These are phyloP conservation scores for Colletotrichum cuscutae DNA, from an alignment of 2,329 filamentous ascomycete species.

Conservation along the genomic window DNA sequence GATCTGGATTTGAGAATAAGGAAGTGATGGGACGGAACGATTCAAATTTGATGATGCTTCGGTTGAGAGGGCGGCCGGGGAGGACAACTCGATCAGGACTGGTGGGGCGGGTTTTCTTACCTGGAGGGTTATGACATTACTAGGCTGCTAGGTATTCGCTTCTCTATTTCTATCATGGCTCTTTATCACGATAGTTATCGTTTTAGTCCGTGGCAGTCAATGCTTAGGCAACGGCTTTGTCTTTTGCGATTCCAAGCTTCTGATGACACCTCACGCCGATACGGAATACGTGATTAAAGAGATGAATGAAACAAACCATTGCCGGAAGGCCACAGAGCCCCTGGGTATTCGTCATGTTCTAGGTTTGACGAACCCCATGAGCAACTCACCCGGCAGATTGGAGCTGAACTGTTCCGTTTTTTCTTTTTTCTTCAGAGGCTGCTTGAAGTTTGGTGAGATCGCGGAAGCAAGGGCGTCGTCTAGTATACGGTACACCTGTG, in stretches of 20 bases:
- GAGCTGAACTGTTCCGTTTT: too few relatives aligned
- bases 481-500: too few relatives aligned
- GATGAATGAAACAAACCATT: too few relatives aligned
- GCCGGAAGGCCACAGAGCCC: too few relatives aligned
- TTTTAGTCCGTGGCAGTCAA: conserved; percentile 5
- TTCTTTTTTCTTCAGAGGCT: too few relatives aligned
- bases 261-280: too few relatives aligned
- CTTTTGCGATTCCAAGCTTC: not conserved
- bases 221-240: not conserved
- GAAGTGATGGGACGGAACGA: not conserved
- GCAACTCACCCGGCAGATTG: too few relatives aligned
- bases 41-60: not conserved
- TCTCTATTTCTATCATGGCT: conserved; percentile 19
- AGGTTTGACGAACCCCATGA: too few relatives aligned
- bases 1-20: not conserved
- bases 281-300: too few relatives aligned
- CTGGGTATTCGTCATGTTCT: too few relatives aligned
- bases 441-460: too few relatives aligned
- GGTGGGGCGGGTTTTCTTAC: not conserved
- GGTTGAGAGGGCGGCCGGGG: not conserved
- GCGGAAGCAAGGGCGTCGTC: too few relatives aligned
- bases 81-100: not conserved
- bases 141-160: not conserved
- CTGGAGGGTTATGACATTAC: not conserved
- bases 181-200: not conserved